Conservation (phyloP, 2,329 filamentous ascomycete genomes). For the Aureobasidium sp. region DNA sequence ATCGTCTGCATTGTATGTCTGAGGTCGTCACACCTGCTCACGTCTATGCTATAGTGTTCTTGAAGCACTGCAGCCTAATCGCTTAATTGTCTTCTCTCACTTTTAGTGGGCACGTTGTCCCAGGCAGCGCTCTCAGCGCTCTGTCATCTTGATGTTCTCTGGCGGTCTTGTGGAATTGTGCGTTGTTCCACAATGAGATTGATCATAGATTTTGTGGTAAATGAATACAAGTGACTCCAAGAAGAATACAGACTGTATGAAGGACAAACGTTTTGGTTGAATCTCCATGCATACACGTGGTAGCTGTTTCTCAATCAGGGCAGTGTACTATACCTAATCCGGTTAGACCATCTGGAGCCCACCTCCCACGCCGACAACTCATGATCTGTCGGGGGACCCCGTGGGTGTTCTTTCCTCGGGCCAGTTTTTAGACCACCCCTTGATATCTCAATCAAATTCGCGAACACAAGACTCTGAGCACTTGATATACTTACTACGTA, state of each 20-base stretch:
- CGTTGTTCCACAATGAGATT: no score
- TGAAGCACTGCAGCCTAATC: no score
- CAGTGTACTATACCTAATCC: background rate
- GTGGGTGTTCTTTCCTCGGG: background rate
- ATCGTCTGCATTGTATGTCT: no score
- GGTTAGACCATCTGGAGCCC: background rate
- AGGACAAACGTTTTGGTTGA: background rate
- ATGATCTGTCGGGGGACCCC: background rate
- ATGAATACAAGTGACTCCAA: background rate
- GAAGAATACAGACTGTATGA: background rate
- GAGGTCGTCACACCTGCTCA: no score
- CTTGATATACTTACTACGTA: background rate
- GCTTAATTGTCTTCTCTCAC: no score
- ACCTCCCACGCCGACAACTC: background rate
- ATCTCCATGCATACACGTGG: background rate
- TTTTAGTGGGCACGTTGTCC: no score
- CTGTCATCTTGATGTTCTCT: no score
- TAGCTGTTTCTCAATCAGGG: background rate
- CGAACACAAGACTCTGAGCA: background rate
- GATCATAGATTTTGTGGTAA: background rate
- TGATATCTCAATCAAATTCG: background rate
- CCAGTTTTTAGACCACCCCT: background rate
- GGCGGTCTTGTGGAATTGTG: no score
- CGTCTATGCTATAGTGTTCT: no score
- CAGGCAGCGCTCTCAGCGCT: no score